Base-by-base conservation (phyloP, 176 grass and related monocot species). In the Neostapfia colusana region DNA sequence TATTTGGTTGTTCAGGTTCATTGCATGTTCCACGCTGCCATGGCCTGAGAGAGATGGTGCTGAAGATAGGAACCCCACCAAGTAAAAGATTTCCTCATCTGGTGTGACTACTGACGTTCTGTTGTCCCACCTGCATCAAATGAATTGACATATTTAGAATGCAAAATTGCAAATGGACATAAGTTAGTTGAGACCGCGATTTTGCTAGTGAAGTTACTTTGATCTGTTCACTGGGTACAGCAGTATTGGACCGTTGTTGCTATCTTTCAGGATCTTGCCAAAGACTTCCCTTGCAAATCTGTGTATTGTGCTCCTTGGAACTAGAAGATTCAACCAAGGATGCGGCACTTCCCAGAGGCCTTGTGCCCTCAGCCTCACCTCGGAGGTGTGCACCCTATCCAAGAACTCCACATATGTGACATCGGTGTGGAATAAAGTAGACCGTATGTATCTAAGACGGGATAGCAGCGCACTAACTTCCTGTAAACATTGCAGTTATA, bases 291-390 rank as follows among this genome's bases (percentile, higher is more conserved):
- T 70, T 5, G 91, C 89, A 26, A 99, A 99, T 57, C 39, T 85
- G 53, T 87, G 85, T 78, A 99, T 90, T 49, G 72, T 79, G 55
- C 85, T 88, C 63, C 75, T 82, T 26, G 95, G 95, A 10, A 99
- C 80, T 14, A 99, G 73, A 67, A 99, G 95, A 72, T 99, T 99
- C 20, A 99, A 73, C 95, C 95, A 99, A 17, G 95, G 95, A 76
- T 99, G 95, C 42, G 95, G 95, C 17, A 99, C 78, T 43, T 99
- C 95, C 95, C 95, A 99, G 58, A 92, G 79, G 62, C 95, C 95
- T 82, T 90, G 82, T 48, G 91, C 85, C 80, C 89, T 86, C 73
- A 99, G 80, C 69, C 92, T 85, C 45, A 89, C 13, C 63, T 99
- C 95, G 8, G 89, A 90, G 55, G 87, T 80, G 80, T 99, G 89